These are phyloP conservation scores for Neofusicoccum kwambonambiense DNA, from an alignment of 2,329 filamentous ascomycete species.

Conservation along the genomic window DNA sequence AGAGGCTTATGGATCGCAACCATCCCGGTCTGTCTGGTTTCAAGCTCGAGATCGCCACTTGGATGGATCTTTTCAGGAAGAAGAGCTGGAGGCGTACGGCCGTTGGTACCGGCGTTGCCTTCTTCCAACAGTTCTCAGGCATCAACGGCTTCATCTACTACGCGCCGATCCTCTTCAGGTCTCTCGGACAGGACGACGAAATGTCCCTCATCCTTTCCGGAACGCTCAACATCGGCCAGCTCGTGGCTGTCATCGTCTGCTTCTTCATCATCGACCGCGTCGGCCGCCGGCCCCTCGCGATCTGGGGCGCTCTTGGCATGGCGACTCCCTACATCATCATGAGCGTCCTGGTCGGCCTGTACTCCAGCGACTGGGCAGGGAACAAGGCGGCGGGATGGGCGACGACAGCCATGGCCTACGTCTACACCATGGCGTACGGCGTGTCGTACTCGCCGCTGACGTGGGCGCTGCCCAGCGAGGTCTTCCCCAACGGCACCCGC, in stretches of 20 bases:
- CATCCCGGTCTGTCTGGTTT: slow-evolving; percentile 13
- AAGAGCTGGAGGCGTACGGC: slow-evolving; percentile 45
- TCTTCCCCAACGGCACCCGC: slow-evolving; percentile 19
- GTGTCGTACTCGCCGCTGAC: slow-evolving; percentile 33
- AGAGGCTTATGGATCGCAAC: slow-evolving; percentile 7
- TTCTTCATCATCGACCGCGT: slow-evolving; percentile 25
- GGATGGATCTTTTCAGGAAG: slow-evolving; percentile 44
- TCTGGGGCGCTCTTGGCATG: slow-evolving; percentile 20
- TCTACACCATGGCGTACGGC: slow-evolving; percentile 64
- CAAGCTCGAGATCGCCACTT: slow-evolving; percentile 21
- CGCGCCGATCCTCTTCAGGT: slow-evolving; percentile 44
- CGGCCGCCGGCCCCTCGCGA: slow-evolving; percentile 20
- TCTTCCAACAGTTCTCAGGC: slow-evolving; percentile 46
- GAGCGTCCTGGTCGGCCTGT: slow-evolving; percentile 56
- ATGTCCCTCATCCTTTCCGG: slow-evolving; percentile 28
- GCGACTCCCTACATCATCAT: slow-evolving; percentile 48
- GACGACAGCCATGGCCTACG: slow-evolving; percentile 34
- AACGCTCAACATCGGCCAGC: slow-evolving; percentile 43
- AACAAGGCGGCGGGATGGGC: slow-evolving; percentile 55
- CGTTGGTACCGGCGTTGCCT: slow-evolving; percentile 41
- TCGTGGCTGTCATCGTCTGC: slow-evolving; percentile 19
- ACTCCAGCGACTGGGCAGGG: slow-evolving; percentile 49
- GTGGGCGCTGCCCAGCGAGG: slow-evolving; percentile 20
- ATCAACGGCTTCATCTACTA: slow-evolving; percentile 48
- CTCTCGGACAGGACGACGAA: slow-evolving; percentile 35